These are phyloP conservation scores for Trametes meyenii DNA, from an alignment of 768 basidiomycete genomes.

Conservation along the genomic window DNA sequence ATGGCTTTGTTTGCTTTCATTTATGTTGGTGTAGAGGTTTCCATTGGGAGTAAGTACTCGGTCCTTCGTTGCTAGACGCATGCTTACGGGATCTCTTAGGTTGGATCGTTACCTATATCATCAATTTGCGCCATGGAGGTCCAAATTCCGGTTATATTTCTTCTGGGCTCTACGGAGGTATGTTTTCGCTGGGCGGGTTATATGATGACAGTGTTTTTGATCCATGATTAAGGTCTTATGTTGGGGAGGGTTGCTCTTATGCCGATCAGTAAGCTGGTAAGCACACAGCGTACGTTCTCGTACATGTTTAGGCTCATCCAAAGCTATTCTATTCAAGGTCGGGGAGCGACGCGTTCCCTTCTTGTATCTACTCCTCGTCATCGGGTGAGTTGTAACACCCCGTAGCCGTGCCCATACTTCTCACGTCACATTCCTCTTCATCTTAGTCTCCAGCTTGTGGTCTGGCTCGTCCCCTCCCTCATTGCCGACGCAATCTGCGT, in stretches of 20 bases:
- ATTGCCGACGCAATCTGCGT: slow-evolving; percentile 55
- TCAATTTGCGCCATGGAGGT: slow-evolving; percentile 48
- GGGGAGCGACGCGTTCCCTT: slow-evolving; percentile 37
- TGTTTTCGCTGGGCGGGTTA: not conserved
- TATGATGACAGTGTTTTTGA: not conserved
- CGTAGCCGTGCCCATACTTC: not conserved
- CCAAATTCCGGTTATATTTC: slow-evolving; percentile 52
- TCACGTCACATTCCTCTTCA: slow-evolving; percentile 16
- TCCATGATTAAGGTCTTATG: slow-evolving; percentile 41
- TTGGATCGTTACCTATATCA: slow-evolving; percentile 59
- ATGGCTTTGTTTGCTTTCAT: slow-evolving; percentile 46
- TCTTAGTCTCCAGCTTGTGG: slow-evolving; percentile 53
- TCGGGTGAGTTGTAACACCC: slow-evolving; percentile 34
- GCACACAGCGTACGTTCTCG: not conserved
- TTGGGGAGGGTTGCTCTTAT: slow-evolving; percentile 55
- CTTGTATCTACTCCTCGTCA: slow-evolving; percentile 29
- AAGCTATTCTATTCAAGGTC: slow-evolving; percentile 29
- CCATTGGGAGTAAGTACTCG: slow-evolving; percentile 38
- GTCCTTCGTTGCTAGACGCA: not conserved
- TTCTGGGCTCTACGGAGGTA: slow-evolving; percentile 50
- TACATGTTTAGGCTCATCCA: not conserved
- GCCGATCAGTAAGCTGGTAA: slow-evolving; percentile 49
- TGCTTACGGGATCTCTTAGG: slow-evolving; percentile 32
- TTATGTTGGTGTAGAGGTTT: slow-evolving; percentile 47
- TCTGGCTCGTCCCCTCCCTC: slow-evolving; percentile 60